Percentiles rank a stretch among this genome's conserved stretches.
phyloP scores from a whole-genome alignment of 2,329 filamentous ascomycete species.

The Epichloe uncinata region DNA sequence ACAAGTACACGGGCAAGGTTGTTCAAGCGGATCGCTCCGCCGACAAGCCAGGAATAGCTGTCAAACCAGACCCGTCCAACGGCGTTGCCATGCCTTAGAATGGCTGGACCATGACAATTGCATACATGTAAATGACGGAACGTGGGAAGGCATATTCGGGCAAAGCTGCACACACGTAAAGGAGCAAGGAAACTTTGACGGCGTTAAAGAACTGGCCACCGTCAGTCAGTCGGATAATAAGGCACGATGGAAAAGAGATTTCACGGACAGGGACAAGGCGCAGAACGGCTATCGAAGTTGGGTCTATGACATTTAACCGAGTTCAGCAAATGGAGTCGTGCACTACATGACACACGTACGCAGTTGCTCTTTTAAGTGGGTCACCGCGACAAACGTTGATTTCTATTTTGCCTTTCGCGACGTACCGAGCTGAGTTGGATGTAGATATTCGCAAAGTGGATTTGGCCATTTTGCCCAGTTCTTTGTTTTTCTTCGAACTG shows the following conservation, averaged over 20 bases:
- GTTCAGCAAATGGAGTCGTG: no score
- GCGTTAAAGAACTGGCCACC: background rate
- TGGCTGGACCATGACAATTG: background rate
- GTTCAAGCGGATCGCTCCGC: constrained; percentile 21
- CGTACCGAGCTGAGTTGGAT: no score
- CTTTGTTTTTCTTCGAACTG: no score
- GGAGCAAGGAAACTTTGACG: background rate
- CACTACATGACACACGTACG: no score
- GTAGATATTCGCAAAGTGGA: no score
- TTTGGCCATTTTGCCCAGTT: no score
- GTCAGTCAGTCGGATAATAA: background rate
- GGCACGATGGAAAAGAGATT: background rate
- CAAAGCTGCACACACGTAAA: background rate
- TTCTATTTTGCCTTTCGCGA: no score
- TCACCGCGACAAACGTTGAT: no score
- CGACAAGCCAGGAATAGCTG: constrained; percentile 47
- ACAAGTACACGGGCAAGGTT: constrained; percentile 43
- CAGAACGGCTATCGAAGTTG: background rate
- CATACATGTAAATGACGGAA: background rate
- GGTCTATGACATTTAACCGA: background rate
- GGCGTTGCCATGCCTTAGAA: constrained; percentile 6
- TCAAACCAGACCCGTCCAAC: constrained; percentile 14
- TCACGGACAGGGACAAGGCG: background rate
- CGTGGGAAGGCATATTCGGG: background rate
- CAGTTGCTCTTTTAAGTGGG: no score